Percentiles rank a stretch among this genome's conserved stretches.
phyloP scores from a whole-genome alignment of 805 yeast genomes.

The Candida tallmaniae region DNA sequence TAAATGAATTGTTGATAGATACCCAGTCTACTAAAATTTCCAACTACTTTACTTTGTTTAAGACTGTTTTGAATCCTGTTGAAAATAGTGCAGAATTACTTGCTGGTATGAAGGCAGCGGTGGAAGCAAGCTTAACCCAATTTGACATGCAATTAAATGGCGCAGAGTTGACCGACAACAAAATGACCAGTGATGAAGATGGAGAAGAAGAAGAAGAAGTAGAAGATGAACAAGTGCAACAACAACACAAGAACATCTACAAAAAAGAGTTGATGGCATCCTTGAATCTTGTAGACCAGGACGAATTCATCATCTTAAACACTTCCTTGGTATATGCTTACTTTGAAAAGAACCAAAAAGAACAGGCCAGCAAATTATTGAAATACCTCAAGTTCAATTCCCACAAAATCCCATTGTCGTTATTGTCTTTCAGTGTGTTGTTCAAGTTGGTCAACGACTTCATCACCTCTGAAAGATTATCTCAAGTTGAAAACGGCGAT shows the following conservation, averaged over 20 bases:
- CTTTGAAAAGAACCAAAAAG: slow-evolving; percentile 13
- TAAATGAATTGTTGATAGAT: slow-evolving; percentile 6
- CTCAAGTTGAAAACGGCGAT: slow-evolving; percentile 13
- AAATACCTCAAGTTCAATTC: slow-evolving; percentile 17
- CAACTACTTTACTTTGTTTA: slow-evolving; percentile 20
- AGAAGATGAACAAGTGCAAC: not conserved
- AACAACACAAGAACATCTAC: slow-evolving; percentile 5
- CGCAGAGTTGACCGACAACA: slow-evolving; percentile 29
- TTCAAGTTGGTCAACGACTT: slow-evolving; percentile 13
- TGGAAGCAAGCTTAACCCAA: slow-evolving; percentile 16
- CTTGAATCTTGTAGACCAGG: slow-evolving; percentile 29
- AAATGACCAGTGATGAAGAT: slow-evolving; percentile 13
- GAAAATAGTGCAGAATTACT: slow-evolving; percentile 17
- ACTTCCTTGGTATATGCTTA: slow-evolving; percentile 23
- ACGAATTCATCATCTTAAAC: slow-evolving; percentile 28
- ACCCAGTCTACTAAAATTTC: slow-evolving; percentile 7
- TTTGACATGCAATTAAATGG: slow-evolving; percentile 23
- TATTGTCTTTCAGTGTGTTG: slow-evolving; percentile 31
- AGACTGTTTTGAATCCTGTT: slow-evolving; percentile 19
- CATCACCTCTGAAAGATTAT: slow-evolving; percentile 7
- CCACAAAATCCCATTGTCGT: slow-evolving; percentile 17
- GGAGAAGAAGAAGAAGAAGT: slow-evolving; percentile 1
- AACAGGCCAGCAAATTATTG: no score
- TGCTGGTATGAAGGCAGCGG: slow-evolving; percentile 15
- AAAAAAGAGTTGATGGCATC: slow-evolving; percentile 23